These are phyloP conservation scores for Clarireedia hainanense DNA, from an alignment of 2,329 filamentous ascomycete species.

Conservation along the genomic window DNA sequence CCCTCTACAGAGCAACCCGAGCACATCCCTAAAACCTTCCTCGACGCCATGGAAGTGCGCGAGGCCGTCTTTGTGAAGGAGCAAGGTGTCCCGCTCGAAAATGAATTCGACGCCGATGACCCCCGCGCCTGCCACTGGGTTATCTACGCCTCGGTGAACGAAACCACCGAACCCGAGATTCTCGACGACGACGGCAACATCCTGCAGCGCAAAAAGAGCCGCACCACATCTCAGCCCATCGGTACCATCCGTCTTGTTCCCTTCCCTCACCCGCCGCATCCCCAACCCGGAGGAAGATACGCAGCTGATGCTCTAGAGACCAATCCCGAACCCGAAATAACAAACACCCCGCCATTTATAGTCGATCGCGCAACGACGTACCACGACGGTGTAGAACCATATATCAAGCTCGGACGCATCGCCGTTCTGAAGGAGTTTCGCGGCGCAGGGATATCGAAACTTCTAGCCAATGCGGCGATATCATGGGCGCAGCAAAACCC, in stretches of 20 bases:
- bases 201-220: conserved; percentile 35
- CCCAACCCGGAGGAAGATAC: conserved; percentile 35
- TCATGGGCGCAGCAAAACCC: conserved; percentile 58
- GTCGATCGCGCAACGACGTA: conserved; percentile 35
- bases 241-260: conserved; percentile 49
- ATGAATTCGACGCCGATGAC: conserved; percentile 79
- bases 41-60: conserved; percentile 56
- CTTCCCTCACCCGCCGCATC: conserved; percentile 48
- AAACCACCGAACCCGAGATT: conserved; percentile 35
- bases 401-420: conserved; percentile 74
- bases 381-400: conserved; percentile 61
- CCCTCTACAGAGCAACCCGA: conserved; percentile 37
- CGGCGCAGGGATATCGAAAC: conserved; percentile 52
- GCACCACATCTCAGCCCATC: conserved; percentile 29
- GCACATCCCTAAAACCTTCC: conserved; percentile 46
- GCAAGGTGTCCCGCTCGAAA: conserved; percentile 50
- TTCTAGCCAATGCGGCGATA: conserved; percentile 60
- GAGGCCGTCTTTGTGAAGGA: conserved; percentile 53
- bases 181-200: conserved; percentile 37
- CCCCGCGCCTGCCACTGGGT: conserved; percentile 73
- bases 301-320: conserved; percentile 18
- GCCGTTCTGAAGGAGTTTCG: conserved; percentile 51
- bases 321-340: not conserved
- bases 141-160: conserved; percentile 61
- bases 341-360: conserved; percentile 15